Base-by-base conservation (phyloP, 495 filamentous ascomycete genomes). In the Mytilinidion resinicola region DNA sequence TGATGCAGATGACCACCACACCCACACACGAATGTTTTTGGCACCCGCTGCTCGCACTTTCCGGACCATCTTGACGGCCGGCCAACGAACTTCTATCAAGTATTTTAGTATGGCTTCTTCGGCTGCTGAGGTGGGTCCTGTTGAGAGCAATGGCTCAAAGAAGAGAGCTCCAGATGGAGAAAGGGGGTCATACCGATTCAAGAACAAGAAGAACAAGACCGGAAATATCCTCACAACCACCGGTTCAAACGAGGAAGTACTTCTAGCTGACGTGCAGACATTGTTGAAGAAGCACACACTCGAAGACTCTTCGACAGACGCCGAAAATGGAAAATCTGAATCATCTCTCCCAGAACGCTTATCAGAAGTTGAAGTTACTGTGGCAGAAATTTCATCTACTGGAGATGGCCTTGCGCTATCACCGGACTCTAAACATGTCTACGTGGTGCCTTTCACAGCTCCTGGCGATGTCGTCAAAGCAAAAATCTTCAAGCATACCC, bases 401-500 rank as follows among this genome's bases (percentile, higher is more conserved):
- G 93, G 92, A 6, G 92, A 96, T 66, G 92, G 88, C 1, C 76
- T 97, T 33, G 92, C 87, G 3, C 60, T 84, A 25, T 77, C 81
- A 25, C 74, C 82, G 25, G 80, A 82, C 44, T 81, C 78, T 1
- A 74, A 84, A 43, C 87, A 86, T 69, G 84, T 96, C 62, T 96
- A 88, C 64, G 86, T 95, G 36, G 88, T 97, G 9, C 91, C 93
- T 0, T 97, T 96, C 68, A 80, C 85, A 12, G 78, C 90, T 3
- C 91, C 92, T 3, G 93, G 93, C 6, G 93, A 98, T 73, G 78
- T 74, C 15, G 85, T 86, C 58, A 82, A 79, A 59, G 88, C 84
- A 34, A 96, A 90, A 68, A 80, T 95, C n/a, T 80, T 86, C 65
- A 82, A 78, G 35, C 85, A 92, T 66, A 71, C 83, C 39, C 65